These are phyloP conservation scores for Peronospora farinosa DNA, from an alignment of 352 stramenopile species.

Conservation along the genomic window DNA sequence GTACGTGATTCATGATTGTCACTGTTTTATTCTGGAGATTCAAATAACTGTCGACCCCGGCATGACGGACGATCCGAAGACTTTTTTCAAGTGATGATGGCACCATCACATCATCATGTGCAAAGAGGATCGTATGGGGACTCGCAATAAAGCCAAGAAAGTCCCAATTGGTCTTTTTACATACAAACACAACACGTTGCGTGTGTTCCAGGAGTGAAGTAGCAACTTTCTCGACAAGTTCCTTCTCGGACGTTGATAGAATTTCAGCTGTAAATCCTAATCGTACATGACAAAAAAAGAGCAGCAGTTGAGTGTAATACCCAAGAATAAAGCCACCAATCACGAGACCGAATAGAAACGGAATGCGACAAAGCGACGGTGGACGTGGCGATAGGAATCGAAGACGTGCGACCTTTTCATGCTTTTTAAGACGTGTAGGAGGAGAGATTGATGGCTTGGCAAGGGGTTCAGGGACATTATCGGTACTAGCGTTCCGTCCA, in stretches of 20 bases:
- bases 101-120: slow-evolving; percentile 56
- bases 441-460: slow-evolving; percentile 12
- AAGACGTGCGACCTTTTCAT: slow-evolving; percentile 14
- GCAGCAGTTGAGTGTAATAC: slow-evolving; percentile 62
- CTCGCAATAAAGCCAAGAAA: slow-evolving; percentile 61
- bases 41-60: slow-evolving; percentile 60
- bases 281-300: slow-evolving; percentile 64
- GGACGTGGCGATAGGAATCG: slow-evolving; percentile 5
- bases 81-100: slow-evolving; percentile 44
- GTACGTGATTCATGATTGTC: slow-evolving; percentile 70
- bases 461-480: slow-evolving; percentile 24
- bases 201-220: slow-evolving; percentile 47
- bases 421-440: slow-evolving; percentile 20
- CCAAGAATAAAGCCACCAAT: slow-evolving; percentile 39
- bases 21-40: slow-evolving; percentile 81
- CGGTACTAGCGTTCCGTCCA: slow-evolving; percentile 29
- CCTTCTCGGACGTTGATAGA: slow-evolving; percentile 37
- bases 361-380: slow-evolving; percentile 19
- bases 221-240: slow-evolving; percentile 41
- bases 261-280: slow-evolving; percentile 51
- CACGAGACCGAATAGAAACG: slow-evolving; percentile 17
- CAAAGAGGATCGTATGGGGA: slow-evolving; percentile 61
- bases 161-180: slow-evolving; percentile 74
- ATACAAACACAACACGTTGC: slow-evolving; percentile 61
- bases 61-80: slow-evolving; percentile 53